Base-by-base conservation (phyloP, 768 basidiomycete species). In the Clitopilus passeckerianus region DNA sequence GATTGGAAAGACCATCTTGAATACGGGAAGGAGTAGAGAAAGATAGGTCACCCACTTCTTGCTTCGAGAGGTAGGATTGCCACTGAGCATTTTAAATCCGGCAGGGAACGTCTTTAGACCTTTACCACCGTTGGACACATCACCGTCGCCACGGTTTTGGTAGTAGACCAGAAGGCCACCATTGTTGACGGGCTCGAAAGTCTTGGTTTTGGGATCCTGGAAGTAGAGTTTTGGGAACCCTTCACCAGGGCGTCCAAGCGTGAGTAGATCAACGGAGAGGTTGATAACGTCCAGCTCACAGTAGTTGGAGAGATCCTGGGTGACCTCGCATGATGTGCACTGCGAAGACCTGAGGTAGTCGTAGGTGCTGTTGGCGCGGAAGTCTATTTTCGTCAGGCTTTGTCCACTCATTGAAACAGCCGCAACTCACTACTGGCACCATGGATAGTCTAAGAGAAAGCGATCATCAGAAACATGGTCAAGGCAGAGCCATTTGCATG, bases 151-250 rank as follows among this genome's bases (percentile, higher is more conserved):
- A 50, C 77, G 70, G 59, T 77, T 77, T 60, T 75, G 72, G 58
- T 79, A 79, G 58, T 79, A 79, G 1, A 78, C 70, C 22, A 76
- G 63, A 4, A 78, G 69, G 15, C 75, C 75, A 60, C 77, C 77
- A 44, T 78, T 74, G 12, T 67, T 61, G 9, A 78, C 76, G 10
- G 69, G 60, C 57, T 76, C 75, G 34, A 75, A 77, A 8, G 66
- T 56, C 46, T 72, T 67, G n/a, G 68, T 75, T 34, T 66, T 61
- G 6, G 74, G 74, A 63, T 78, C 75, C 30, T 71, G 75, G 63
- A 77, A 76, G 62, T 77, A 78, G 0, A 78, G 65, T 61, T 74
- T 76, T 6, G 76, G 72, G 61, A 77, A 77, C 75, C 75, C 76
- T 77, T 30, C 27, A 30, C 27, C 27, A 30, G 37, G 10, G n/a